phyloP scores from a whole-genome alignment of 495 filamentous ascomycete species.

The Chaetomium cochliodes region DNA sequence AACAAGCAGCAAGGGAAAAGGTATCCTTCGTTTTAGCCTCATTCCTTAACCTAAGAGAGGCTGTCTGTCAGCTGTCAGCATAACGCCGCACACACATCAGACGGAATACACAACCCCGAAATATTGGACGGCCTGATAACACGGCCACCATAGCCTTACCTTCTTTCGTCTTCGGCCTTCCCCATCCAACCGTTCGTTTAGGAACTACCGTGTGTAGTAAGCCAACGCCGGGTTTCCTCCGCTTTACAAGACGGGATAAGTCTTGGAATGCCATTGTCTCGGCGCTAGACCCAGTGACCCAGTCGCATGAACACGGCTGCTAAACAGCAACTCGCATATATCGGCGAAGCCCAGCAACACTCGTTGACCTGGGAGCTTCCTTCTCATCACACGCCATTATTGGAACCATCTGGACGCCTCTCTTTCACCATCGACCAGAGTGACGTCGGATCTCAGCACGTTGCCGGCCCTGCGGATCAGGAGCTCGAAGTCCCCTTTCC shows the following conservation, averaged over 20 bases:
- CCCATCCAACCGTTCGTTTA: conserved; percentile 4
- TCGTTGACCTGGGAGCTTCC: conserved; percentile 7
- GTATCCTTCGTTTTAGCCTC: conserved; percentile 4
- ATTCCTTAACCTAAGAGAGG: not conserved
- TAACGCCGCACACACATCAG: not conserved
- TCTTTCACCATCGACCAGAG: conserved; percentile 1
- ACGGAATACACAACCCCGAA: not conserved
- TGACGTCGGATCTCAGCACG: not conserved
- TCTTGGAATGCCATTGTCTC: conserved; percentile 19
- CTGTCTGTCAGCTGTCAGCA: not conserved
- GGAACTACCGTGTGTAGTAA: not conserved
- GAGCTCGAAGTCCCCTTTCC: not conserved
- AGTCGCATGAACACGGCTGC: conserved; percentile 32
- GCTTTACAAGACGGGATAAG: conserved; percentile 11
- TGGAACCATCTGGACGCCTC: not conserved
- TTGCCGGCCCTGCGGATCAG: not conserved
- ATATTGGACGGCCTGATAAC: conserved; percentile 2
- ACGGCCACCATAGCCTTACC: not conserved
- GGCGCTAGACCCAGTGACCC: conserved; percentile 9
- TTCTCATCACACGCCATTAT: not conserved
- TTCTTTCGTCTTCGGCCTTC: not conserved
- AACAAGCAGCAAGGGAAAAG: not conserved
- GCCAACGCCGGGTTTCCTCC: not conserved
- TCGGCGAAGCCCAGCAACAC: conserved; percentile 9
- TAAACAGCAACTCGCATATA: conserved; percentile 31